Percentiles rank a stretch among this genome's conserved stretches.
Evolutionary conservation across 305 asterid species (phyloP).

Genomic region (Fraxinus albicans): DNA sequence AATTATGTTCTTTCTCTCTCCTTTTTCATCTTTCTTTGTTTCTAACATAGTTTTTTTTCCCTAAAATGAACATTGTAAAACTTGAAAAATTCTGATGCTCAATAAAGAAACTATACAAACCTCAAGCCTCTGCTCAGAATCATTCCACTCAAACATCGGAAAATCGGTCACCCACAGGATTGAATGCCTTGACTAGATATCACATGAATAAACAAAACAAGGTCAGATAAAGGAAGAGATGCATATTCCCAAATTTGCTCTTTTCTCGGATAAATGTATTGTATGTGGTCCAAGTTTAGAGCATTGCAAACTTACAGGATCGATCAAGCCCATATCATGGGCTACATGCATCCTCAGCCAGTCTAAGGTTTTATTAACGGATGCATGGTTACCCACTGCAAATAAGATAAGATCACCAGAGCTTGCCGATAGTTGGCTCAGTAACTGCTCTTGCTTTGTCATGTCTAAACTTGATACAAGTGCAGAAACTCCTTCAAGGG

Average conservation of each 20-base stretch:
- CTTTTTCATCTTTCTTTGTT: neutral
- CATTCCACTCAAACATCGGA: conserved; percentile 99
- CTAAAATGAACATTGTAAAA: neutral
- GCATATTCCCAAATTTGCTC: conserved; percentile 1
- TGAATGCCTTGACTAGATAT: conserved; percentile 70
- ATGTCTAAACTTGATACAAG: conserved; percentile 67
- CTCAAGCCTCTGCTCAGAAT: conserved; percentile 86
- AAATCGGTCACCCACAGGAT: conserved; percentile 97
- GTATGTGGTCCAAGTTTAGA: conserved; percentile 2
- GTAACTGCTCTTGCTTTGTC: conserved; percentile 47
- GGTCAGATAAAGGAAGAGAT: conserved; percentile 23
- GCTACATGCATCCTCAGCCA: conserved; percentile 70
- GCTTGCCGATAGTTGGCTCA: conserved; percentile 55
- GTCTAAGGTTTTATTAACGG: conserved; percentile 79
- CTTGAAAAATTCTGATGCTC: neutral
- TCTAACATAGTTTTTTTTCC: neutral
- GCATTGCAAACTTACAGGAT: conserved; percentile 53
- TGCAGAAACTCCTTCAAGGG: conserved; percentile 83
- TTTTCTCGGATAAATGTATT: conserved; percentile 1
- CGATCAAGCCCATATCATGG: conserved; percentile 72
- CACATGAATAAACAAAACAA: conserved; percentile 15
- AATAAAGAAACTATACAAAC: conserved; percentile 44
- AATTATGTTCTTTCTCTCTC: neutral
- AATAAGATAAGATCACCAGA: conserved; percentile 87
- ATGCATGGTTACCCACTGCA: conserved; percentile 74